phyloP scores from a whole-genome alignment of 805 yeast genomes.

The Sungouiella thailandica region DNA sequence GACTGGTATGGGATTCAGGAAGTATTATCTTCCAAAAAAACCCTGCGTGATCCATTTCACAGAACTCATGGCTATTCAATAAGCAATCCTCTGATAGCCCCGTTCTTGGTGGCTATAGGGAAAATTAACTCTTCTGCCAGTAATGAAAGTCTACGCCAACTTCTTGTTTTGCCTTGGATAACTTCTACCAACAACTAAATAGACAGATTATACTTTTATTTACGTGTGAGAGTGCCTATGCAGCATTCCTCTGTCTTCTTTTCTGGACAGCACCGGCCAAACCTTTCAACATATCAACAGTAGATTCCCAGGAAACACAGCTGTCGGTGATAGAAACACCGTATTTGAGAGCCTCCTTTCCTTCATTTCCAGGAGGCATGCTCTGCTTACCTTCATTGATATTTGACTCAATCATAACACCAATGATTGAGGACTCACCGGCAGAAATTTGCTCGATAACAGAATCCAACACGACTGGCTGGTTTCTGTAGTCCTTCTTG shows the following conservation, averaged over 20 bases:
- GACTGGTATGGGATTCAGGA: conserved; percentile 57
- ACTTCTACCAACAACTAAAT: neutral
- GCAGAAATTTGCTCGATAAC: conserved; percentile 73
- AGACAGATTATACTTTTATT: neutral
- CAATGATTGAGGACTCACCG: conserved; percentile 78
- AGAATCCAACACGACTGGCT: conserved; percentile 78
- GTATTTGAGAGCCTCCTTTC: conserved; percentile 69
- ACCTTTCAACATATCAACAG: conserved; percentile 63
- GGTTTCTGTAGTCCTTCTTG: conserved; percentile 83
- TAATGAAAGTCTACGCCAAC: neutral
- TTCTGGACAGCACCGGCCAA: conserved; percentile 76
- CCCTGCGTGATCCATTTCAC: conserved; percentile 52
- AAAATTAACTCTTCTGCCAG: neutral
- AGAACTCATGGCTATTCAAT: conserved; percentile 34
- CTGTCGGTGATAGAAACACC: conserved; percentile 98
- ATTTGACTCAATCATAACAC: conserved; percentile 95
- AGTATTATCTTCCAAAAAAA: conserved; percentile 44
- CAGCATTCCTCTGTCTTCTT: conserved; percentile 47
- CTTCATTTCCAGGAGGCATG: conserved; percentile 63
- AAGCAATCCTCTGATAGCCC: conserved; percentile 19
- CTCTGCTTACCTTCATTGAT: conserved; percentile 85
- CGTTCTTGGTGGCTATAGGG: conserved; percentile 5
- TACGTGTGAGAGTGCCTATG: neutral
- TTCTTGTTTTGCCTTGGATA: neutral
- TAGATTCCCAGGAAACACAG: conserved; percentile 86